phyloP scores from a whole-genome alignment of 345 rosid species.

The Rubroshorea leprosula region DNA sequence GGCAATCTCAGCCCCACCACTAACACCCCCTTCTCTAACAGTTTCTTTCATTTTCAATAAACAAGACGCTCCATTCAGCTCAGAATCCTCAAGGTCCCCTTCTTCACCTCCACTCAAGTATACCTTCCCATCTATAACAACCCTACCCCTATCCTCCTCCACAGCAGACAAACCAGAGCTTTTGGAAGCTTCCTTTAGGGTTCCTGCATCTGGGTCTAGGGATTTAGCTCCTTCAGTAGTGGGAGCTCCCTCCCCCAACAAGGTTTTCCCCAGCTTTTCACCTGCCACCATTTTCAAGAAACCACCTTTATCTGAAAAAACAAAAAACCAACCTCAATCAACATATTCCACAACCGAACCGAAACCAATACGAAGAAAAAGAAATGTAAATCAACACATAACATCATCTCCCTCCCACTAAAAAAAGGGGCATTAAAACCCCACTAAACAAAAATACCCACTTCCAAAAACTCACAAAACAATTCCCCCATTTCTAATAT shows the following conservation, averaged over 20 bases:
- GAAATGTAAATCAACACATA: too few relatives aligned
- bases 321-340: background rate
- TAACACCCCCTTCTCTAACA: conserved; percentile 11
- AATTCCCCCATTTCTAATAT: too few relatives aligned
- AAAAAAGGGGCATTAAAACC: too few relatives aligned
- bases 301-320: conserved; percentile 12
- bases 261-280: conserved; percentile 9
- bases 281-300: conserved; percentile 20
- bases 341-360: background rate
- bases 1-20: conserved; percentile 15
- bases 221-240: conserved; percentile 3
- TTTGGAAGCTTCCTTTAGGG: conserved; percentile 12
- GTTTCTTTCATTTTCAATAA: conserved; percentile 47
- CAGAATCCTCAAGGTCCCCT: conserved; percentile 41
- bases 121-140: conserved; percentile 31
- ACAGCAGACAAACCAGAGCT: background rate
- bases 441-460: too few relatives aligned
- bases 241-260: conserved; percentile 12
- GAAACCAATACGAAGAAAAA: too few relatives aligned
- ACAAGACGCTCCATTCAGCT: conserved; percentile 66
- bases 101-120: conserved; percentile 1
- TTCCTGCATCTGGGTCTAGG: conserved; percentile 18
- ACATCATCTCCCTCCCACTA: too few relatives aligned
- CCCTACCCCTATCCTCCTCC: conserved; percentile 36
- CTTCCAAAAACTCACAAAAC: too few relatives aligned